A percentile compares a stretch with the other conserved stretches of the same genome.
phyloP scores from a whole-genome alignment of 306 rosid genomes.

The Rosa lucieae region DNA sequence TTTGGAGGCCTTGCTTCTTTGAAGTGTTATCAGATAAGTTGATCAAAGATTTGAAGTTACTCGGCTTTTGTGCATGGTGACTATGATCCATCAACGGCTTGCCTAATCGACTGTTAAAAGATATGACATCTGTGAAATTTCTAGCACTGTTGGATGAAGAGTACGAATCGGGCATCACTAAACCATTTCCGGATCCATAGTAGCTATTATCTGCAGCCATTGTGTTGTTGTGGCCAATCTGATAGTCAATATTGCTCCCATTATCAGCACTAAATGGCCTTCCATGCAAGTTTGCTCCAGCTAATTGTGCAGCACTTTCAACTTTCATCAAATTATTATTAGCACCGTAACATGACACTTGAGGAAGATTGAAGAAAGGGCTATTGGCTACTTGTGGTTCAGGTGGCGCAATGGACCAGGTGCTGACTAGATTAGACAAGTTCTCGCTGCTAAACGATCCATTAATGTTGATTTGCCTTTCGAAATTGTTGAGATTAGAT shows the following conservation, averaged over 20 bases:
- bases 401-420: slow-evolving; percentile 92
- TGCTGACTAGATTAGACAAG: slow-evolving; percentile 69
- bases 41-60: slow-evolving; percentile 29
- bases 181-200: slow-evolving; percentile 34
- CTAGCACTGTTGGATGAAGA: slow-evolving; percentile 41
- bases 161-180: slow-evolving; percentile 31
- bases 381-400: slow-evolving; percentile 42
- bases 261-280: slow-evolving; percentile 20
- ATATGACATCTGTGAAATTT: slow-evolving; percentile 63
- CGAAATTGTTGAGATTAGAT: slow-evolving; percentile 43
- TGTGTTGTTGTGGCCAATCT: slow-evolving; percentile 34
- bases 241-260: slow-evolving; percentile 37
- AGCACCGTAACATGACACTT: slow-evolving; percentile 16
- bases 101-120: slow-evolving; percentile 51
- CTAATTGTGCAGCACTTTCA: slow-evolving; percentile 18
- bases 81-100: slow-evolving; percentile 47
- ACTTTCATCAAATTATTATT: slow-evolving; percentile 32
- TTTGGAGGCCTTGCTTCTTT: slow-evolving; percentile 56
- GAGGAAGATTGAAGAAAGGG: slow-evolving; percentile 37
- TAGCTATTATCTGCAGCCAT: slow-evolving; percentile 29
- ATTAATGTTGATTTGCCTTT: slow-evolving; percentile 45
- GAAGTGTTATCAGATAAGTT: slow-evolving; percentile 38
- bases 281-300: slow-evolving; percentile 26
- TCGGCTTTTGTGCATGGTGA: slow-evolving; percentile 43
- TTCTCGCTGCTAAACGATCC: slow-evolving; percentile 28